Evolutionary conservation across 345 rosid genomes (phyloP).

Genomic region (Eucalyptus pumila): DNA sequence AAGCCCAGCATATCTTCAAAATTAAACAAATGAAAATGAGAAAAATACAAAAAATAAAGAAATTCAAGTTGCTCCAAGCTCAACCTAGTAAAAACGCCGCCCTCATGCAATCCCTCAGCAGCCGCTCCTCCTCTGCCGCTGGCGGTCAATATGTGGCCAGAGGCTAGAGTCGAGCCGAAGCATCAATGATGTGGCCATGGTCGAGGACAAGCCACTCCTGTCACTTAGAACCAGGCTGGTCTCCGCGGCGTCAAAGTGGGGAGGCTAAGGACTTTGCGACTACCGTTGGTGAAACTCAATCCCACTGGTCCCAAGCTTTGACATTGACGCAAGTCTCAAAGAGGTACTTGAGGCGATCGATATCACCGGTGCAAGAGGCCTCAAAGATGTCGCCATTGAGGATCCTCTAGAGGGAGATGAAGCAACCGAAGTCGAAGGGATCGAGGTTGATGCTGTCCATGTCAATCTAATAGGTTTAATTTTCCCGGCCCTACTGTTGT

Average conservation of each 20-base stretch:
- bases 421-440: conserved; percentile 51
- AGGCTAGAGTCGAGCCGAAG: too few relatives aligned
- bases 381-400: conserved; percentile 83
- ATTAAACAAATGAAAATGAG: too few relatives aligned
- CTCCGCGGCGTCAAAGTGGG: neutral
- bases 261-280: neutral
- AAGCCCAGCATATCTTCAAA: too few relatives aligned
- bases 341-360: conserved; percentile 42
- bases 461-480: neutral
- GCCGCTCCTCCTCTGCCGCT: too few relatives aligned
- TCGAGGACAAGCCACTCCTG: neutral
- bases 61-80: too few relatives aligned
- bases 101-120: too few relatives aligned
- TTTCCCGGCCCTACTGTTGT: too few relatives aligned
- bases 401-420: conserved; percentile 56
- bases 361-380: conserved; percentile 85
- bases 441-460: conserved; percentile 74
- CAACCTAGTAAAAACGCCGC: too few relatives aligned
- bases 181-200: too few relatives aligned
- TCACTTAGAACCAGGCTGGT: fast-evolving
- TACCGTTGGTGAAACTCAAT: neutral
- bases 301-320: conserved; percentile 88
- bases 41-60: too few relatives aligned
- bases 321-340: conserved; percentile 76
- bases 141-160: too few relatives aligned